phyloP scores from a whole-genome alignment of 164 flowering plant species.

The Saururus chinensis region DNA sequence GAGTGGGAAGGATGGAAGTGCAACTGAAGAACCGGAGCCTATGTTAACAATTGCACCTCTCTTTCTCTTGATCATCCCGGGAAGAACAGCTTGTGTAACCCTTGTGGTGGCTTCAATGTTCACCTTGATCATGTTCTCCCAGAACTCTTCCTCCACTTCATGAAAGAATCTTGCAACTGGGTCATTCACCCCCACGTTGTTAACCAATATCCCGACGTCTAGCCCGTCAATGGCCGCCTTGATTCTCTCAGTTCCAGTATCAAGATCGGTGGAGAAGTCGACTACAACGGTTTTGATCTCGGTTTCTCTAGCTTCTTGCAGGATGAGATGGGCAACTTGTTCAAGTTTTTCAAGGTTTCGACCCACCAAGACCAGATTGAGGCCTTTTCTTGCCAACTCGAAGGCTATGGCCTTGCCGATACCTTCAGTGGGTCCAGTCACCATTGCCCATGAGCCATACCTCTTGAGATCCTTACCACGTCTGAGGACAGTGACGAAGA shows the following conservation, averaged over 20 bases:
- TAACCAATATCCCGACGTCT: conserved; percentile 76
- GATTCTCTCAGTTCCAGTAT: conserved; percentile 48
- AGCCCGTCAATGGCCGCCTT: conserved; percentile 48
- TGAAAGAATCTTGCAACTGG: conserved; percentile 76
- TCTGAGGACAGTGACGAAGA: conserved; percentile 61
- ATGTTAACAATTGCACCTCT: conserved; percentile 84
- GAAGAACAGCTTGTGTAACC: conserved; percentile 73
- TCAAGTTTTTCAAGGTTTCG: conserved; percentile 55
- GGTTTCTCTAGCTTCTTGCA: conserved; percentile 17
- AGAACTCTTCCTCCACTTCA: conserved; percentile 56
- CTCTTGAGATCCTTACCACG: conserved; percentile 65
- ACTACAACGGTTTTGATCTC: conserved; percentile 60
- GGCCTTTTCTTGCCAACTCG: conserved; percentile 63
- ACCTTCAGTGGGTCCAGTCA: conserved; percentile 90
- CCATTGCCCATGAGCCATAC: conserved; percentile 91
- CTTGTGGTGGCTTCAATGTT: conserved; percentile 75
- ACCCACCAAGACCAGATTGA: conserved; percentile 66
- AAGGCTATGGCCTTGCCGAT: conserved; percentile 85
- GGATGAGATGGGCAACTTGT: conserved; percentile 43
- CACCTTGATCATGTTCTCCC: conserved; percentile 54
- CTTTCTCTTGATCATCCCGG: conserved; percentile 72
- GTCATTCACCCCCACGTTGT: conserved; percentile 73
- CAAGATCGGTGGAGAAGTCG: conserved; percentile 67
- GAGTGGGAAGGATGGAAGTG: conserved; percentile 80
- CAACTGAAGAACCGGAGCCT: conserved; percentile 76